Evolutionary conservation across 148 eudicot genomes (phyloP).

Genomic region (Tetragonia tetragonoides): DNA sequence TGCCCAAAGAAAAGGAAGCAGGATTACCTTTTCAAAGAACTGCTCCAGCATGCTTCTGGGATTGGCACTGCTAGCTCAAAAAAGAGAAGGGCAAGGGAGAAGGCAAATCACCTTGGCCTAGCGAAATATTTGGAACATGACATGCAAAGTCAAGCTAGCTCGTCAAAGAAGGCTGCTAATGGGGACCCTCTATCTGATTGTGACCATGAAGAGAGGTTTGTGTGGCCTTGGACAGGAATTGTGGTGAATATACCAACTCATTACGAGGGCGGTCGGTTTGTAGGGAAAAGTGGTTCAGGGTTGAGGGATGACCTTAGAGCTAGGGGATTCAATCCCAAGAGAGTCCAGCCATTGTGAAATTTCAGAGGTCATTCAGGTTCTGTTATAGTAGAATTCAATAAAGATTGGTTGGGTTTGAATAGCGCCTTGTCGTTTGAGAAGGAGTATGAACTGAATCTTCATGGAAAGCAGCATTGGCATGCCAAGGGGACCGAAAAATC

Average conservation of each 20-base stretch:
- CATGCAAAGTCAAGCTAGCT: conserved; percentile 40
- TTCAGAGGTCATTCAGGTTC: conserved; percentile 80
- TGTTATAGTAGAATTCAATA: conserved; percentile 80
- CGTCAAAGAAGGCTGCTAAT: conserved; percentile 41
- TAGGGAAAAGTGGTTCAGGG: conserved; percentile 88
- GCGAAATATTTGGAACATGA: conserved; percentile 66
- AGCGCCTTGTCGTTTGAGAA: conserved; percentile 89
- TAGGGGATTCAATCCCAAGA: conserved; percentile 80
- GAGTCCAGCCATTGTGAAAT: conserved; percentile 85
- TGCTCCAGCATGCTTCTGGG: conserved; percentile 81
- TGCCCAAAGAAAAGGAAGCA: conserved; percentile 75
- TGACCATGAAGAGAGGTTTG: conserved; percentile 81
- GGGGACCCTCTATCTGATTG: conserved; percentile 42
- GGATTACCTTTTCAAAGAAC: conserved; percentile 62
- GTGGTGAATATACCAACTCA: conserved; percentile 73
- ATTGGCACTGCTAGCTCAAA: conserved; percentile 64
- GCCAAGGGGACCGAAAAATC: conserved; percentile 40
- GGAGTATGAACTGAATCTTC: conserved; percentile 72
- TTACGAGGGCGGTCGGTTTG: conserved; percentile 64
- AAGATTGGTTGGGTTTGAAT: conserved; percentile 78
- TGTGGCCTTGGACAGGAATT: conserved; percentile 95
- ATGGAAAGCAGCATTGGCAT: conserved; percentile 83
- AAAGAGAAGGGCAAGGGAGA: conserved; percentile 77
- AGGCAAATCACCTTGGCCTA: conserved; percentile 77
- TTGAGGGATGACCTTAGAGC: conserved; percentile 70